Evolutionary conservation across 2,329 filamentous ascomycete genomes (phyloP), one percentile per base, ranked within the genome.

Genomic region (Monosporascus sp.): DNA sequence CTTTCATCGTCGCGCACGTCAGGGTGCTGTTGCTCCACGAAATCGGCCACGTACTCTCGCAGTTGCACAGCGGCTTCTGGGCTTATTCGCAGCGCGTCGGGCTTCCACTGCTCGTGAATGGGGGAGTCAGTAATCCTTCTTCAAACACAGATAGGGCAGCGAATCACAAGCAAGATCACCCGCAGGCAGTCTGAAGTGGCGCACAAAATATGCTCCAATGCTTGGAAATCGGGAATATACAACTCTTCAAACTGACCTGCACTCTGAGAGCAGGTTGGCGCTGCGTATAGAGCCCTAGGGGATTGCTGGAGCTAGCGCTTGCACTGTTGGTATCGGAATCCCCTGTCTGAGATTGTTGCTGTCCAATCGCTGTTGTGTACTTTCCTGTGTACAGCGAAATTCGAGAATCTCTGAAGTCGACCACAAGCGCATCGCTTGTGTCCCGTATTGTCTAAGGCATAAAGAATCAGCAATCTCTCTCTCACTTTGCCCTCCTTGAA

Each of bases 1-100:
- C 53, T 51, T 38, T 52, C 50, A 14, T 55, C 53, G n/a, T 51
- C 43, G 18, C 50, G 43, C 3, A 51, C 31, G 43, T 54, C 52
- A 2, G 26, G 26, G 43, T 52, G 44, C 43, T 52, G 43, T 26
- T 41, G 38, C n/a, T 45, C 47, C 17, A 50, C 51, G 31, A 50
- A 50, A 18, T 37, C 35, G 11, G 40, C 20, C 1, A 43, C 31
- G 48, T 50, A 45, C 17, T 11, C 38, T 5, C 35, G 31, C 48
- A 53, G 35, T 40, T 26, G 20, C 40, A n/a, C 24, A 4, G 24
- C 50, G 17, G 46, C 26, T 9, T 44, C 45, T 28, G 44, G 45
- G 20, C 24, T 22, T 35, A 54, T 31, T 18, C 50, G 17, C 22
- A 37, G 37, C 28, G 40, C 2, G 28, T 55, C 53, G 18, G 50